A percentile compares a stretch with the other conserved stretches of the same genome.
phyloP scores from a whole-genome alignment of 1,139 yeast genomes.

The Geotrichum candidum region DNA sequence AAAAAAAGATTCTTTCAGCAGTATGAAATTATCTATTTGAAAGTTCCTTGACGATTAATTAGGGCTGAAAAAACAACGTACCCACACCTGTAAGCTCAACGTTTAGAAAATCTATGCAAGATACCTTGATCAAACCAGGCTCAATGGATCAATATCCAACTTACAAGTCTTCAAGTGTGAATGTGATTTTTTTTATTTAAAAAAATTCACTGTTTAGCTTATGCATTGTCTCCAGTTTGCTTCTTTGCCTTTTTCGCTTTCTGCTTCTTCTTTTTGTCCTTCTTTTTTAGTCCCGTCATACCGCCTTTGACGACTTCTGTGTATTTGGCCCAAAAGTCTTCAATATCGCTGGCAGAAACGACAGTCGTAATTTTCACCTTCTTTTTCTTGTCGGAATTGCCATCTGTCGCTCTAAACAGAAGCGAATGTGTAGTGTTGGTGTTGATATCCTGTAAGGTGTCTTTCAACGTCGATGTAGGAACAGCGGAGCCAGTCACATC shows the following conservation, averaged over 20 bases:
- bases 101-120: neutral
- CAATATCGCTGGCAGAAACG: constrained; percentile 52
- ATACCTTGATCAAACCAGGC: neutral
- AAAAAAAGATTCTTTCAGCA: no score
- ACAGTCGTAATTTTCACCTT: constrained; percentile 59
- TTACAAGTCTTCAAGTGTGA: neutral
- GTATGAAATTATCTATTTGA: no score
- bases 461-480: constrained; percentile 11
- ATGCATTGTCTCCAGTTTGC: constrained; percentile 2
- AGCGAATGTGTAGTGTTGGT: constrained; percentile 20
- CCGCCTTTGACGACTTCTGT: constrained; percentile 58
- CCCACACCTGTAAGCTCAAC: neutral
- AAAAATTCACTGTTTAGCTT: neutral
- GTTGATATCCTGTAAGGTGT: constrained; percentile 11
- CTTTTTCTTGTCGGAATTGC: constrained; percentile 42
- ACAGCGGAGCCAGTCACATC: constrained; percentile 11
- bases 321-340: constrained; percentile 65
- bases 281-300: constrained; percentile 54
- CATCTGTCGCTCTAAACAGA: constrained; percentile 47
- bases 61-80: neutral
- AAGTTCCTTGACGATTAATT: neutral
- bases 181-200: neutral
- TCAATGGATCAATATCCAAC: neutral
- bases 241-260: constrained; percentile 15
- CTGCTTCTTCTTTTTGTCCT: constrained; percentile 41